Percentiles rank a stretch among this genome's conserved stretches.
phyloP scores from a whole-genome alignment of 2,329 filamentous ascomycete species.

The Diaporthe nobilis region DNA sequence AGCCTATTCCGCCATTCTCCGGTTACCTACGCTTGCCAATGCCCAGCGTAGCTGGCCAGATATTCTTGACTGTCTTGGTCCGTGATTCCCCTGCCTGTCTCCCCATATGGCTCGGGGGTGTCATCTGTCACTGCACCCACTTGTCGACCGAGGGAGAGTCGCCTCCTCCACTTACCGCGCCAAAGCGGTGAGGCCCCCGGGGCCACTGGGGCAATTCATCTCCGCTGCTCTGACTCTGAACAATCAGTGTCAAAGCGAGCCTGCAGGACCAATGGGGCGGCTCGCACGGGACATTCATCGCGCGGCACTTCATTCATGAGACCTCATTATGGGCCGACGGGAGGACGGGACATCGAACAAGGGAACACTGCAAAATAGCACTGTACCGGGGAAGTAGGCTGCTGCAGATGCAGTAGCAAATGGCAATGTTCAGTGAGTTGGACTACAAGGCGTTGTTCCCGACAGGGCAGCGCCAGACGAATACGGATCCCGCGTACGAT shows the following conservation, averaged over 20 bases:
- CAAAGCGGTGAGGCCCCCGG: slow-evolving; percentile 20
- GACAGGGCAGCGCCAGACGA: background rate
- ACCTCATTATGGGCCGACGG: slow-evolving; percentile 21
- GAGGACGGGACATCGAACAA: background rate
- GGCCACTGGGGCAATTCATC: slow-evolving; percentile 21
- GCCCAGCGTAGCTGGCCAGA: background rate
- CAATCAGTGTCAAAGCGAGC: slow-evolving; percentile 14
- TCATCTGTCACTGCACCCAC: slow-evolving; percentile 18
- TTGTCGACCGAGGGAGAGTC: background rate
- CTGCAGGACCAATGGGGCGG: slow-evolving; percentile 10
- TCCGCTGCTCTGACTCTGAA: slow-evolving; percentile 28
- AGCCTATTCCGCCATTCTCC: background rate
- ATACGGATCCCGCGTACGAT: background rate
- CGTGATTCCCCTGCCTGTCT: background rate
- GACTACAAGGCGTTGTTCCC: background rate
- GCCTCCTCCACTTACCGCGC: slow-evolving; percentile 11
- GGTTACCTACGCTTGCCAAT: background rate
- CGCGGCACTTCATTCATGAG: slow-evolving; percentile 4
- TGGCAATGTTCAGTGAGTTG: background rate
- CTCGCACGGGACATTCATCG: slow-evolving; percentile 2
- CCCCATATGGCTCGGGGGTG: background rate
- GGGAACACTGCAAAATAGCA: background rate
- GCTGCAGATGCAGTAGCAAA: background rate
- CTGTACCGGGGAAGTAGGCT: slow-evolving; percentile 14
- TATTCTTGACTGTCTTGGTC: background rate